phyloP scores from a whole-genome alignment of 1,284 basidiomycete genomes.

The Irpex sp. region DNA sequence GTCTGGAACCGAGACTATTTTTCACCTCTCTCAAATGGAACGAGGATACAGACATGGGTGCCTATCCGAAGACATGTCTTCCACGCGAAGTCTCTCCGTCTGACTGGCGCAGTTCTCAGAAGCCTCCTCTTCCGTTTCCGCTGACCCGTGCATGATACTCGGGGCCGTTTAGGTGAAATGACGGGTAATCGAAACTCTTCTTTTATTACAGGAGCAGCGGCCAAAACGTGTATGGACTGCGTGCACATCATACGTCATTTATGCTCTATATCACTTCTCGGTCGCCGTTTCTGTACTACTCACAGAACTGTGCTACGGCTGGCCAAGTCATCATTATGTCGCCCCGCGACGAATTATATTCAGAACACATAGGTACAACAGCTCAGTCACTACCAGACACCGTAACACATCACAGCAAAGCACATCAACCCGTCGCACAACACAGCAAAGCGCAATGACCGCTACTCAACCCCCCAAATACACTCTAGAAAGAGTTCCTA shows the following conservation, averaged over 20 bases:
- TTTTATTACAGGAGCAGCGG: too few relatives aligned
- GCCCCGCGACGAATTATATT: too few relatives aligned
- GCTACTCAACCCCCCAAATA: neutral
- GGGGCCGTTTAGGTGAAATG: neutral
- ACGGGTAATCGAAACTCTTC: neutral
- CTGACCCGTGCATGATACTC: neutral
- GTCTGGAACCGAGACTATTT: neutral
- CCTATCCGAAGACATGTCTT: neutral
- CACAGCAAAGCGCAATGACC: neutral
- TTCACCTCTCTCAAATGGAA: neutral
- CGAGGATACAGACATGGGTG: neutral
- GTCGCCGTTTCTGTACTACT: too few relatives aligned
- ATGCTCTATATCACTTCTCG: too few relatives aligned
- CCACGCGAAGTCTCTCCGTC: neutral
- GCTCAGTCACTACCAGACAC: too few relatives aligned
- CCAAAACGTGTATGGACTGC: too few relatives aligned
- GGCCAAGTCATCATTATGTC: too few relatives aligned
- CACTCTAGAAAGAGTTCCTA: neutral
- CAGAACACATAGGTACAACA: too few relatives aligned
- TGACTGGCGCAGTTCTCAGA: neutral
- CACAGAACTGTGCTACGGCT: too few relatives aligned
- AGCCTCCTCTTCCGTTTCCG: neutral
- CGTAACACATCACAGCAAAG: too few relatives aligned
- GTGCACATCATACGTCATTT: too few relatives aligned
- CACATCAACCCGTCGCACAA: neutral